Base-by-base conservation (phyloP, 1,284 basidiomycete genomes). In the Malassezia psittaci region DNA sequence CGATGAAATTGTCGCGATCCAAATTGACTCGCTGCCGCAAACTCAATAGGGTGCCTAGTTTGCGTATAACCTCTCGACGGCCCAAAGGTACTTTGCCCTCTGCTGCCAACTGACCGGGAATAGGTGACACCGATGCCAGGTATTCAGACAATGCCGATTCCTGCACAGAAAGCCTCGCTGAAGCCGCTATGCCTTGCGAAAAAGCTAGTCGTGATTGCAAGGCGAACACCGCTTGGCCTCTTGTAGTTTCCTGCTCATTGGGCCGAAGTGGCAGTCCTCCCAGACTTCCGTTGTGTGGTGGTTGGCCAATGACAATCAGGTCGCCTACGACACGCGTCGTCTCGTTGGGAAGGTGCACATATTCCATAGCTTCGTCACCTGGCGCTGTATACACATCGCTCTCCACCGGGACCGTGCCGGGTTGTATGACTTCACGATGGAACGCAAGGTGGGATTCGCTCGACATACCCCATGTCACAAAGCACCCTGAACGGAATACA, bases 321-420 rank as follows among this genome's bases (percentile, higher is more conserved):
- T 72, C 71, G 19, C 69, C 71, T 18, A 69, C 68, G 8, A 72
- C 58, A 8, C 69, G 63, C 2, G 71, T 74, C 0, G 52, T 49
- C 53, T 71, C 64, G 13, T 62, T 58, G 0, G 59, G 45, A 5
- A 65, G 52, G 19, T 62, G 60, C 40, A 72, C 62, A 34, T 64
- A 73, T 42, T 73, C 71, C 69, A 74, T 70, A 10, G 59, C 68
- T 45, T 74, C 71, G 47, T 74, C 71, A 33, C 71, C 71, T 13
- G 69, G 55, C 40, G 66, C 62, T 1, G 53, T 46, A 36, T 70
- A 70, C 15, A 49, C 46, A 2, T 49, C 60, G 0, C 59, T 35
- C 42, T 74, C 71, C 16, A 69, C 60, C 32, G 53, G 50, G 9
- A 55, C 47, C 43, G 57, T 48, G 24, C 63, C 51, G 1, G 62